A percentile compares a stretch with the other conserved stretches of the same genome.
These are phyloP conservation scores for Onygenales sp. DNA, from an alignment of 2,329 filamentous ascomycete genomes.

Conservation along the genomic window DNA sequence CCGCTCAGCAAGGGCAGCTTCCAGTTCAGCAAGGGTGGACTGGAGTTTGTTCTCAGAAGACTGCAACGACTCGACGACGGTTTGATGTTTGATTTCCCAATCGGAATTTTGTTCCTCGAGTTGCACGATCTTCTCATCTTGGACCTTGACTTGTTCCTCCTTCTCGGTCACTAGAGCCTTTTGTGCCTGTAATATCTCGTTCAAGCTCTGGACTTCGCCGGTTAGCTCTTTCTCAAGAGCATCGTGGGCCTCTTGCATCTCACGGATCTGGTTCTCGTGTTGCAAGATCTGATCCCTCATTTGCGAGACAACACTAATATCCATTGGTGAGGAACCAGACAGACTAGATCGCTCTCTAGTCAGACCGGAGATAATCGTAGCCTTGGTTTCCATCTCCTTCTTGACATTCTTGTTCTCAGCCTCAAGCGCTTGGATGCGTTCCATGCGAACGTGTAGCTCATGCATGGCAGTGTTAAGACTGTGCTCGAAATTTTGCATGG, in stretches of 20 bases:
- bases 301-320: constrained; percentile 80
- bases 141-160: constrained; percentile 25
- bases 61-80: constrained; percentile 59
- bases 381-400: constrained; percentile 96
- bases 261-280: constrained; percentile 69
- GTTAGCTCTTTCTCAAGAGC: constrained; percentile 65
- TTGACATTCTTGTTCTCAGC: constrained; percentile 71
- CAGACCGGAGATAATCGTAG: constrained; percentile 87
- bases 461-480: constrained; percentile 89
- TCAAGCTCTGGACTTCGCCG: constrained; percentile 60
- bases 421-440: constrained; percentile 84
- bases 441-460: constrained; percentile 75
- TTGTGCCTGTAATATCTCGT: constrained; percentile 40
- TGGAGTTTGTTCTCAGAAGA: constrained; percentile 62
- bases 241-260: constrained; percentile 64
- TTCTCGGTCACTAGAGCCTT: constrained; percentile 7
- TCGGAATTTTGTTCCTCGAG: constrained; percentile 62
- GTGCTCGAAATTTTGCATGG: constrained; percentile 84
- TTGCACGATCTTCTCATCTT: constrained; percentile 49
- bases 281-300: constrained; percentile 82
- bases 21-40: constrained; percentile 62
- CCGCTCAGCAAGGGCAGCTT: constrained; percentile 37
- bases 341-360: constrained; percentile 88
- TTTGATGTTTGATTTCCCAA: constrained; percentile 68
- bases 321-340: constrained; percentile 68